A percentile compares a stretch with the other conserved stretches of the same genome.
Conservation (phyloP, 768 basidiomycete genomes). For the Cystobasidium onofrii region DNA sequence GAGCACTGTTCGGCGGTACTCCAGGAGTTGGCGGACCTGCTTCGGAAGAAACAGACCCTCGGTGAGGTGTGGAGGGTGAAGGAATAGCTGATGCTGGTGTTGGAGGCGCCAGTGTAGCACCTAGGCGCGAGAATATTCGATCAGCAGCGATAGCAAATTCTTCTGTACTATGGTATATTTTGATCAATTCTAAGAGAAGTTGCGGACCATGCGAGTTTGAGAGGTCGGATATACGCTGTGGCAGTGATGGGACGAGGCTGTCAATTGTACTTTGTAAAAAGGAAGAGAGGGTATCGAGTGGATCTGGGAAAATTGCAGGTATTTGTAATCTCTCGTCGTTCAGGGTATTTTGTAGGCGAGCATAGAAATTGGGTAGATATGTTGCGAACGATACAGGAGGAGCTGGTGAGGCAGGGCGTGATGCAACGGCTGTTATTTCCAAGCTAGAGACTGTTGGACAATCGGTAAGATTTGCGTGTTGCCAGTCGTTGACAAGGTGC, state of each 20-base stretch:
- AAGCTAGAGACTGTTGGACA: conserved; percentile 48
- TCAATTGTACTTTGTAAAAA: conserved; percentile 76
- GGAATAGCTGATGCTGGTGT: not conserved
- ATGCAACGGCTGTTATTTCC: conserved; percentile 44
- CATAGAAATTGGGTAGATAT: conserved; percentile 69
- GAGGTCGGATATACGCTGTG: conserved; percentile 66
- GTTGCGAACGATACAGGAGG: conserved; percentile 50
- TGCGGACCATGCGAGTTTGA: conserved; percentile 58
- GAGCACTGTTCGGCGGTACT: not conserved
- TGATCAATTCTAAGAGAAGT: conserved; percentile 63
- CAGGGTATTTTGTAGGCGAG: conserved; percentile 59
- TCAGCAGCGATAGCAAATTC: conserved; percentile 68
- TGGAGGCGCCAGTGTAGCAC: not conserved
- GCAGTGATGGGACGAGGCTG: conserved; percentile 68
- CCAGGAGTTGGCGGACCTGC: conserved; percentile 42
- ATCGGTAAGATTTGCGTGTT: conserved; percentile 51
- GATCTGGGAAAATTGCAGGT: conserved; percentile 79
- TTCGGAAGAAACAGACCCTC: conserved; percentile 24
- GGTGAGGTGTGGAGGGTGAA: not conserved
- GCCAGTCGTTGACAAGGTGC: conserved; percentile 62
- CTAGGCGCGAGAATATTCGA: conserved; percentile 63
- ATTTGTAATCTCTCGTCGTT: conserved; percentile 50
- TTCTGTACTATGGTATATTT: conserved; percentile 64
- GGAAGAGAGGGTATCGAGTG: conserved; percentile 63
- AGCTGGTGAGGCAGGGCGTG: conserved; percentile 41